phyloP scores from a whole-genome alignment of 2,329 filamentous ascomycete genomes.

The Claviceps sp. region DNA sequence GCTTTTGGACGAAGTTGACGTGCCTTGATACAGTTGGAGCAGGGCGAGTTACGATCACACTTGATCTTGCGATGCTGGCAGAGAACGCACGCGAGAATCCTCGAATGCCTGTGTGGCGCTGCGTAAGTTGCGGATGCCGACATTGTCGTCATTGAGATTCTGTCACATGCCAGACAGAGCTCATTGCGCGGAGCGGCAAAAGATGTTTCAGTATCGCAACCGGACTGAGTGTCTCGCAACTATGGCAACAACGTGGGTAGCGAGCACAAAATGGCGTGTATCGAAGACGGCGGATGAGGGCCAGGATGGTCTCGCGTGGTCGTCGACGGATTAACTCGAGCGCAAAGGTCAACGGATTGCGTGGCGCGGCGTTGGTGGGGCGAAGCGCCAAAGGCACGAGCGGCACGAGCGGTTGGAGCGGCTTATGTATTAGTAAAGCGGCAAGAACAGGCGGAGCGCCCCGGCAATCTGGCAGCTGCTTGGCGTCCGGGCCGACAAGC shows the following conservation, averaged over 20 bases:
- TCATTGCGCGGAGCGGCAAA: neutral
- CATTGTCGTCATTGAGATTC: conserved; percentile 16
- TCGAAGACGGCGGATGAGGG: no score
- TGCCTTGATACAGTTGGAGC: conserved; percentile 48
- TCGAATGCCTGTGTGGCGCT: conserved; percentile 24
- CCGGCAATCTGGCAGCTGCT: no score
- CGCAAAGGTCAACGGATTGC: no score
- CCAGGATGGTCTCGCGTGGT: no score
- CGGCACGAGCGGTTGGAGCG: no score
- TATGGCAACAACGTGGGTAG: neutral
- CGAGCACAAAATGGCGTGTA: neutral
- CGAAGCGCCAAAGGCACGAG: no score
- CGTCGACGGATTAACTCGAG: no score
- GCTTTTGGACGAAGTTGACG: conserved; percentile 7
- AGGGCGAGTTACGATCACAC: conserved; percentile 45
- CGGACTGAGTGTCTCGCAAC: neutral
- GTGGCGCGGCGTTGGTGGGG: no score
- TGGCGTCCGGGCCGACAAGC: no score
- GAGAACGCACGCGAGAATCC: conserved; percentile 40
- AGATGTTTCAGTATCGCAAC: neutral
- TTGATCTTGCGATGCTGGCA: conserved; percentile 51
- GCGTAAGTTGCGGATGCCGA: conserved; percentile 15
- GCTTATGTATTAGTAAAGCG: no score
- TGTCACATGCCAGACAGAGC: conserved; percentile 17
- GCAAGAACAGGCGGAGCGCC: no score